Conservation (phyloP, 768 basidiomycete species). For the Rhizopogon vesiculosus region DNA sequence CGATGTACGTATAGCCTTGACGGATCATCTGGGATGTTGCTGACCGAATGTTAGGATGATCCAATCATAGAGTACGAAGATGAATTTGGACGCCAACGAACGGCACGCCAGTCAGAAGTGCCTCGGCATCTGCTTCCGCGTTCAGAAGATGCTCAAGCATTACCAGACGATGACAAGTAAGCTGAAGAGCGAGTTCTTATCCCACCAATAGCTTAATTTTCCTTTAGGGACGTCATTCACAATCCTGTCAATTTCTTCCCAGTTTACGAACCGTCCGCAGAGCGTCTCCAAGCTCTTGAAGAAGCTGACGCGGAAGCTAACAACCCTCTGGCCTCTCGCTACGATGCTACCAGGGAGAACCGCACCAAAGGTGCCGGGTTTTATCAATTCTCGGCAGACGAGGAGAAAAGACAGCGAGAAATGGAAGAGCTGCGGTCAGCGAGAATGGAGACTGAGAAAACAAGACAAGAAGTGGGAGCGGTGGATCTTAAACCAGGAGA, state of each 20-base stretch:
- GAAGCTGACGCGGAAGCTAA: constrained; percentile 62
- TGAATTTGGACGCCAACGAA: constrained; percentile 78
- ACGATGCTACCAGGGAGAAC: constrained; percentile 77
- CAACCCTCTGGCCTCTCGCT: constrained; percentile 72
- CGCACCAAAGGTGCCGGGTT: constrained; percentile 88
- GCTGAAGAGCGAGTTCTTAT: constrained; percentile 14
- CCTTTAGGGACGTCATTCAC: constrained; percentile 53
- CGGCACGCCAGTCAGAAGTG: constrained; percentile 66
- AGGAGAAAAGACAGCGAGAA: constrained; percentile 69
- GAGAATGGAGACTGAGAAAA: constrained; percentile 67
- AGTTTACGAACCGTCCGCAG: constrained; percentile 78
- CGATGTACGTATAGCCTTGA: constrained; percentile 27
- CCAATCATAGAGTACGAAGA: constrained; percentile 84
- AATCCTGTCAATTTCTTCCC: constrained; percentile 87
- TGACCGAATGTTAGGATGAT: constrained; percentile 46
- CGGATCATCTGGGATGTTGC: background rate
- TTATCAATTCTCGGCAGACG: constrained; percentile 88
- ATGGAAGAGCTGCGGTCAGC: constrained; percentile 76
- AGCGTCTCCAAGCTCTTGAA: constrained; percentile 70
- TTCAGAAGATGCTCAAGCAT: constrained; percentile 35
- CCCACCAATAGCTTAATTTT: background rate
- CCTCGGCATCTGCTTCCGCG: constrained; percentile 58
- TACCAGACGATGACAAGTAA: constrained; percentile 53
- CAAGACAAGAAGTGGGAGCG: constrained; percentile 56
- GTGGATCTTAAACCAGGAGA: constrained; percentile 63